Evolutionary conservation across 306 rosid species (phyloP).

Genomic region (Sicyos edulis): DNA sequence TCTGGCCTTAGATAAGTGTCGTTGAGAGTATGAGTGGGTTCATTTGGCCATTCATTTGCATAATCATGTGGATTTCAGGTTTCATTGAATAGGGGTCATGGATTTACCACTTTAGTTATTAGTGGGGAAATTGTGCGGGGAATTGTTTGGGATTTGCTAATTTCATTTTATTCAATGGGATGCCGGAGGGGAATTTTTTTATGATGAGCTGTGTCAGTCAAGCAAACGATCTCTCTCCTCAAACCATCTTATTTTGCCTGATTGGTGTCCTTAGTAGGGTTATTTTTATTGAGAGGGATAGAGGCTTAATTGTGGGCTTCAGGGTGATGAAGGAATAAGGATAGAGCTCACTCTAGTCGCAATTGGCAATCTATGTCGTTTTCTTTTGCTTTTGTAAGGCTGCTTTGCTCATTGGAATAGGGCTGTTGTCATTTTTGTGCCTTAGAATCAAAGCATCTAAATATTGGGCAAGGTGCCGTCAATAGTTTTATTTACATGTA

Average conservation of each 20-base stretch:
- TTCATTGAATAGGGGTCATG: neutral
- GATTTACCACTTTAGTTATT: neutral
- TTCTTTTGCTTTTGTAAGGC: neutral
- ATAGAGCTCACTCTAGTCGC: too few species aligned
- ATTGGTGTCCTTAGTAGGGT: constrained; percentile 1
- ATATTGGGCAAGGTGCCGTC: neutral
- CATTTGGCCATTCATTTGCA: neutral
- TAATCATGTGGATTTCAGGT: neutral
- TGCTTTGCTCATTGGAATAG: neutral
- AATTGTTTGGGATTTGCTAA: neutral
- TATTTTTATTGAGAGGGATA: constrained; percentile 1
- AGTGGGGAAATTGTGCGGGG: neutral
- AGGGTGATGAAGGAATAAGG: too few species aligned
- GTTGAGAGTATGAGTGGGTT: neutral
- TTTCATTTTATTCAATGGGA: constrained; percentile 4
- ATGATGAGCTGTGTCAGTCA: neutral
- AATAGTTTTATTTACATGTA: neutral
- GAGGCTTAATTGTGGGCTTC: neutral
- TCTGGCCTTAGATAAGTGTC: neutral
- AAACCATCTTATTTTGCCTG: neutral
- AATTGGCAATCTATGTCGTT: neutral
- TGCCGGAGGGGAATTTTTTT: neutral
- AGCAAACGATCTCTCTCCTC: constrained; percentile 1
- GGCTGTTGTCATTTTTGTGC: neutral
- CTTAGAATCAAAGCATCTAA: neutral